Base-by-base conservation (phyloP, 495 filamentous ascomycete genomes). In the Neurospora sp. region DNA sequence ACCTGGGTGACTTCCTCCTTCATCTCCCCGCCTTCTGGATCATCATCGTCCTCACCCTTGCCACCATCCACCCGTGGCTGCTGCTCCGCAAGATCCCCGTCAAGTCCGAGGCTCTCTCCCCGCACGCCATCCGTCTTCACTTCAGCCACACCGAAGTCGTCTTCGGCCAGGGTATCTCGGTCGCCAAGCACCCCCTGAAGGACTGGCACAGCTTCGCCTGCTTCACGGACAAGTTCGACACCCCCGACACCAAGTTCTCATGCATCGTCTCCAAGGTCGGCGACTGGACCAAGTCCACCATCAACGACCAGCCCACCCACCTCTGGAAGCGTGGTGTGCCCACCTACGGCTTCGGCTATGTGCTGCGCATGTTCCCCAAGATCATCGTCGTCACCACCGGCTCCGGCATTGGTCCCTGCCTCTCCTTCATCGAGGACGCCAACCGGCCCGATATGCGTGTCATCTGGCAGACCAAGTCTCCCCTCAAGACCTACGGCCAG, bases 131-230 rank as follows among this genome's bases (percentile, higher is more conserved):
- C 16, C 86, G 90, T 5, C 84, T 94, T 31, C 89, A 92, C 79
- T 90, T 93, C 80, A 81, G 84, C 75, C 87, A 92, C 72, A 59
- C 84, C 65, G 83, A 84, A 20, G 80, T 86, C 81, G 68, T 69
- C 4, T 81, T 78, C 45, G 88, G 82, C 83, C 87, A 84, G 78
- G 80, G 87, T 70, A 79, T 84, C 39, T 81, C 79, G 71, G 81
- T 89, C 27, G 87, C 87, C 22, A 82, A 84, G 68, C 84, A 84
- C 69, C 90, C 90, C 0, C 79, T 94, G 61, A 84, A 82, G 7
- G 92, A 96, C 83, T 94, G 90, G 90, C 93, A 96, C 81, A 85
- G 89, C 12, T 96, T 96, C 74, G 93, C 93, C 10, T 90, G 87
- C 20, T 92, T 95, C 78, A 86, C 89, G n/a, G 84, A 85, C 71